Evolutionary conservation across 257 asterid species (phyloP), one percentile per base, ranked within the genome.

Genomic region (Rubia yunnanensis): DNA sequence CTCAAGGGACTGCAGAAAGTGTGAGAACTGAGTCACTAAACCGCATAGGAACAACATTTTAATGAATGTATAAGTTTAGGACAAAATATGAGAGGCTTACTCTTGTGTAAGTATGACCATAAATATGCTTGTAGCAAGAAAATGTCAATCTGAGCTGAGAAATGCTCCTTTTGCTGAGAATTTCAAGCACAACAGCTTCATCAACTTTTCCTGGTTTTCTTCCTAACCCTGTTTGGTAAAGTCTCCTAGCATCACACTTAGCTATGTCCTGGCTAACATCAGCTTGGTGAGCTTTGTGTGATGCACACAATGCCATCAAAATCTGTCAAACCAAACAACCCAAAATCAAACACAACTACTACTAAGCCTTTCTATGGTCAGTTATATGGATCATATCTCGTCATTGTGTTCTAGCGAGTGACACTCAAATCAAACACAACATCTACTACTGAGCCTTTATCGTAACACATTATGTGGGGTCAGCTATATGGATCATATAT

Each of bases 131-230:
- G 66, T 86, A 88, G 80, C 77, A 55, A 17, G 70, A 70, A 68
- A 88, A 81, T 11, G 95, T 76, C 4, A 79, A 74, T 69, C 82
- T 82, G 50, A 82, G 76, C 31, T 88, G 96, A 24, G 78, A 74
- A 74, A 86, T 83, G 82, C 96, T 88, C 73, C 96, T 82, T 66
- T 88, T 88, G 59, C 92, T 82, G 18, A 86, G 79, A 26, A 86
- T 84, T 77, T 88, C 96, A 10, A 84, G 38, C 66, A 88, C 81
- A 30, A 83, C 88, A 56, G 88, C 81, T 73, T 83, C 86, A 66
- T 88, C 89, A n/a, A 86, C 58, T 3, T 76, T 75, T 18, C 86
- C 86, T 13, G 70, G 23, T 13, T 71, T 80, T 55, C 83, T 80
- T 55, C 83, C 95, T 65, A 84, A 85, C 78, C 96, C 96, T 70